Percentiles rank a stretch among this genome's conserved stretches.
These are phyloP conservation scores for Wickerhamomyces mucosus DNA, from an alignment of 805 yeast species.

Conservation along the genomic window DNA sequence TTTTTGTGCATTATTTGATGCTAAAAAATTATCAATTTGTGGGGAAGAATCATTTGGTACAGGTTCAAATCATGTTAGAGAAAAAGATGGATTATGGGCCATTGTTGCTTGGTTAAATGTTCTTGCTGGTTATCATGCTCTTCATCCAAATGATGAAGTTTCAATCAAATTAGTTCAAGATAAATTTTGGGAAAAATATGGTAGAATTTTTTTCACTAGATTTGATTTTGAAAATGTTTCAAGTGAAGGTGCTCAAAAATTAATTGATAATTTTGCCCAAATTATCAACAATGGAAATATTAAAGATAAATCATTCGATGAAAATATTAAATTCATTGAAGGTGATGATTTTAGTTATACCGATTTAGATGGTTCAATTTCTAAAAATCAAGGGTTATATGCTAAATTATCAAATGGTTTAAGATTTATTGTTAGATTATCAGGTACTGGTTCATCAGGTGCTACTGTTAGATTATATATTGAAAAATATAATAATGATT, in stretches of 20 bases:
- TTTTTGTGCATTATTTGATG: conserved; percentile 91
- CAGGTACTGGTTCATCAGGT: conserved; percentile 97
- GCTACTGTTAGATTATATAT: conserved; percentile 91
- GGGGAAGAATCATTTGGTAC: conserved; percentile 99
- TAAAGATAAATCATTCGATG: conserved; percentile 44
- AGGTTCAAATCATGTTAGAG: conserved; percentile 95
- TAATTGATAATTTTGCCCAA: conserved; percentile 44
- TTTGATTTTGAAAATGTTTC: conserved; percentile 86
- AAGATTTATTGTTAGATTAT: conserved; percentile 80
- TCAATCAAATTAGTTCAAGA: conserved; percentile 74
- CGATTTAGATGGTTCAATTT: conserved; percentile 88
- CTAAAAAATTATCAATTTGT: conserved; percentile 86
- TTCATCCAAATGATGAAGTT: conserved; percentile 45
- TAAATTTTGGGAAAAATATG: conserved; percentile 85
- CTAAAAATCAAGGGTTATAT: conserved; percentile 79
- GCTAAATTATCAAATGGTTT: conserved; percentile 75
- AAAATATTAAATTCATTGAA: conserved; percentile 47
- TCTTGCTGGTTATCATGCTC: conserved; percentile 69
- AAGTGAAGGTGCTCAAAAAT: conserved; percentile 61
- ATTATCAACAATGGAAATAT: conserved; percentile 25
- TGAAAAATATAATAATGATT: conserved; percentile 69
- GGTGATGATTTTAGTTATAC: conserved; percentile 89
- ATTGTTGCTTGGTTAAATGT: conserved; percentile 95
- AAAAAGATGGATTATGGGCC: conserved; percentile 98
- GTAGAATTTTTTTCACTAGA: conserved; percentile 95